Evolutionary conservation across 495 filamentous ascomycete species (phyloP).

Genomic region (Hyaloscypha hepaticicola): DNA sequence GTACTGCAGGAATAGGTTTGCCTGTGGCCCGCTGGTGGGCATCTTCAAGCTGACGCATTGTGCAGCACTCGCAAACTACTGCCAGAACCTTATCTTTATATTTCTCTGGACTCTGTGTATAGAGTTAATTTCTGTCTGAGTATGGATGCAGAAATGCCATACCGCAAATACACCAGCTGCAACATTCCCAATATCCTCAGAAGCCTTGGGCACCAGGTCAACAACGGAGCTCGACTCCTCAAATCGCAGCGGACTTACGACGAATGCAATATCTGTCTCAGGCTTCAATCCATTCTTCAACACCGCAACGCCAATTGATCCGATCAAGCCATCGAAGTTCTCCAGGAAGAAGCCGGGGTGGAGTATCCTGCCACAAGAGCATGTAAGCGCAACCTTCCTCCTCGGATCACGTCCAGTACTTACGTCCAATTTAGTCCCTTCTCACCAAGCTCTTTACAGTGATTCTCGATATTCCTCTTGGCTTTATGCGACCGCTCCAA

Average conservation of each 20-base stretch:
- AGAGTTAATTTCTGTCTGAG: not conserved
- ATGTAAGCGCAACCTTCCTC: not conserved
- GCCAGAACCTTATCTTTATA: slow-evolving; percentile 30
- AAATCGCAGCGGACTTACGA: slow-evolving; percentile 26
- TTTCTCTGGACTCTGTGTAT: slow-evolving; percentile 30
- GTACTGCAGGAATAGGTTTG: slow-evolving; percentile 30
- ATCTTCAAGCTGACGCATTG: slow-evolving; percentile 32
- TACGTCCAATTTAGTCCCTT: slow-evolving; percentile 36
- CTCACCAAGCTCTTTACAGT: slow-evolving; percentile 28
- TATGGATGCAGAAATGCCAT: slow-evolving; percentile 3
- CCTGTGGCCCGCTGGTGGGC: slow-evolving; percentile 29
- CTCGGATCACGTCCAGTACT: slow-evolving; percentile 24
- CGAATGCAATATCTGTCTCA: slow-evolving; percentile 33
- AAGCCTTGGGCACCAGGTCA: slow-evolving; percentile 22
- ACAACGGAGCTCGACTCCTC: not conserved
- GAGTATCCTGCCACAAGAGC: slow-evolving; percentile 32
- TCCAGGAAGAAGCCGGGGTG: slow-evolving; percentile 46
- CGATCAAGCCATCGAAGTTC: slow-evolving; percentile 37
- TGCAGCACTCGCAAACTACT: slow-evolving; percentile 30
- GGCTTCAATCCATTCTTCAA: slow-evolving; percentile 32
- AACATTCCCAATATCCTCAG: slow-evolving; percentile 41
- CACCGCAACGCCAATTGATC: slow-evolving; percentile 28
- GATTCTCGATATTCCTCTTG: slow-evolving; percentile 33
- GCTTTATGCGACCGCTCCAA: slow-evolving; percentile 24
- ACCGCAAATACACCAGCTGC: slow-evolving; percentile 38